Base-by-base conservation (phyloP, 352 stramenopile species). In the Pythium periplocum region DNA sequence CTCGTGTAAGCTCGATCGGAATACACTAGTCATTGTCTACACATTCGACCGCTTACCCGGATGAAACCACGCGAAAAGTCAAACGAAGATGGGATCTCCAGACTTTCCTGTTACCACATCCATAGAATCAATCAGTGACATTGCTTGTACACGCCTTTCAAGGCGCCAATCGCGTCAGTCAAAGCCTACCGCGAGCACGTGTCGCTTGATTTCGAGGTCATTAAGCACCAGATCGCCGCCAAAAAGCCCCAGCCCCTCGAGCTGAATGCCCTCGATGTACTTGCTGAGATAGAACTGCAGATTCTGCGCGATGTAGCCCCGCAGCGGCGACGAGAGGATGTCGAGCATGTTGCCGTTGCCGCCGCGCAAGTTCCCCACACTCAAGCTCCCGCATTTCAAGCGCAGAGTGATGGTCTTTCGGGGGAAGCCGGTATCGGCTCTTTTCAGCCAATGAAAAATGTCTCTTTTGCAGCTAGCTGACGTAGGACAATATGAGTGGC, bases 271-370 rank as follows among this genome's bases (percentile, higher is more conserved):
- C 59, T 95, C 80, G 48, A 95, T 88, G 75, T 95, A 95, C 64
- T 93, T 95, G 75, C 81, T 84, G 41, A 95, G 62, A 55, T 93
- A 92, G 56, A 90, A 93, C 68, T 95, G 84, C 51, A 95, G 70
- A 38, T 72, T 95, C 68, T 95, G 84, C 54, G 84, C 83, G 56
- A 95, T 87, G 63, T 93, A 93, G 34, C 83, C 78, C 51, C 79
- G 82, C 60, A 95, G 69, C 51, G 84, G 82, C 58, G 83, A 87
- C 57, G 77, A 95, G 52, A 95, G 66, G 63, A 93, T 74, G 65
- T 95, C 84, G 44, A 95, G 68, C 84, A 95, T 93, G 45, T 38
- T 52, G 43, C 36, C 8, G 40, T 34, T 8, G 44, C 9, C 26
- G 36, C 26, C 48, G 4, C 46, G 10, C 38, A 35, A n/a, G n/a